Base-by-base conservation (phyloP, 306 rosid genomes). In the Malus sieversii region DNA sequence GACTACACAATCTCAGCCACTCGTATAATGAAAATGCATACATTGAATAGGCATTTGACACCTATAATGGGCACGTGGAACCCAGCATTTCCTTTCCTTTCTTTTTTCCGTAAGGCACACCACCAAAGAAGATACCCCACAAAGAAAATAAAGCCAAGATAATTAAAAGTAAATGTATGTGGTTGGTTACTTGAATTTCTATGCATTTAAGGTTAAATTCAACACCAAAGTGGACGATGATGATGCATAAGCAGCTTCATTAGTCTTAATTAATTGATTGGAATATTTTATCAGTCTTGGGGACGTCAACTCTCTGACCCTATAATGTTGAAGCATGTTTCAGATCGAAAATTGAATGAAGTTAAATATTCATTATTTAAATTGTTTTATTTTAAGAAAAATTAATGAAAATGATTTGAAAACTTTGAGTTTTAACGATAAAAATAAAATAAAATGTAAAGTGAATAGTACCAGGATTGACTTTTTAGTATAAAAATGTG, bases 1-100 rank as follows among this genome's bases (percentile, higher is more conserved):
- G 86, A 72, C 44, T 79, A 84, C 82, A 80, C 85, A 70, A 77
- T 82, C 71, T 77, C 35, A 79, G 82, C 86, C 94, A 84, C 88
- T 76, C 57, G 11, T 42, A n/a, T 11, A 29, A 20, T 71, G 80
- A 83, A 82, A 29, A 20, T 71, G 80, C 79, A 82, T 82, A 27
- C 8, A 38, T 20, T 71, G 80, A 83, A 82, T 82, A 4, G 77
- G 71, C 58, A 67, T 79, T 72, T 72, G 86, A 79, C 86, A 83
- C 86, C 86, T 81, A 73, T 3, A 80, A 83, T 75, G 75, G 51
- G 27, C 62, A 55, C 58, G 44, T 70, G 23, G 84, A 82, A 86
- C 73, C 83, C 83, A 73, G 46, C 79, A 66, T 68, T 46, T 35
- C 76, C 30, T 62, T 32, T 25, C 76, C 23, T 62, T 32, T 19